phyloP scores from a whole-genome alignment of 176 grass and related monocot species.

The Oryza glumipatula region DNA sequence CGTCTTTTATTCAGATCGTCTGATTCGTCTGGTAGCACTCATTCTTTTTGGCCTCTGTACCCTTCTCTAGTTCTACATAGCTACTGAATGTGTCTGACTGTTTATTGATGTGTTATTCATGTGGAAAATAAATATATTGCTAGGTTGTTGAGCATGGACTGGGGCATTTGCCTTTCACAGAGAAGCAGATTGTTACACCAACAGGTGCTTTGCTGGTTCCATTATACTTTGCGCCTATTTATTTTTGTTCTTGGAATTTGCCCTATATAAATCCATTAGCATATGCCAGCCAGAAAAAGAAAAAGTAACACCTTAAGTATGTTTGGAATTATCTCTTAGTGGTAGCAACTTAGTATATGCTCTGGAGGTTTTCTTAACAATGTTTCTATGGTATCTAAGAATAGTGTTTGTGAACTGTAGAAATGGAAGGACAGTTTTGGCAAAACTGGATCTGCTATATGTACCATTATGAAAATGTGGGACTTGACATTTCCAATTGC shows the following conservation, averaged over 20 bases:
- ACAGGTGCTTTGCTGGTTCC: constrained; percentile 54
- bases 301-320: neutral
- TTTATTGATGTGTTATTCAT: constrained; percentile 34
- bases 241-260: constrained; percentile 5
- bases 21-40: constrained; percentile 81
- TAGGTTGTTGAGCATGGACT: constrained; percentile 95
- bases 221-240: neutral
- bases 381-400: neutral
- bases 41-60: constrained; percentile 13
- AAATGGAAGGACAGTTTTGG: neutral
- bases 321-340: constrained; percentile 4
- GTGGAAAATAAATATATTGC: constrained; percentile 30
- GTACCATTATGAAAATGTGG: neutral
- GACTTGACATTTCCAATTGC: constrained; percentile 21
- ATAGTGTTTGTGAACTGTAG: neutral
- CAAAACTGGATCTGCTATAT: neutral
- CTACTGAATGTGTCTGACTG: constrained; percentile 27
- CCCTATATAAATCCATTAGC: neutral
- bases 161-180: constrained; percentile 92
- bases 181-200: constrained; percentile 88
- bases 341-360: neutral
- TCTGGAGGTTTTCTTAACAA: neutral
- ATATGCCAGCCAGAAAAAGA: constrained; percentile 13
- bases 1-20: constrained; percentile 92
- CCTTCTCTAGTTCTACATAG: constrained; percentile 16